These are phyloP conservation scores for Syzygium aqueum DNA, from an alignment of 345 rosid species.

Conservation along the genomic window DNA sequence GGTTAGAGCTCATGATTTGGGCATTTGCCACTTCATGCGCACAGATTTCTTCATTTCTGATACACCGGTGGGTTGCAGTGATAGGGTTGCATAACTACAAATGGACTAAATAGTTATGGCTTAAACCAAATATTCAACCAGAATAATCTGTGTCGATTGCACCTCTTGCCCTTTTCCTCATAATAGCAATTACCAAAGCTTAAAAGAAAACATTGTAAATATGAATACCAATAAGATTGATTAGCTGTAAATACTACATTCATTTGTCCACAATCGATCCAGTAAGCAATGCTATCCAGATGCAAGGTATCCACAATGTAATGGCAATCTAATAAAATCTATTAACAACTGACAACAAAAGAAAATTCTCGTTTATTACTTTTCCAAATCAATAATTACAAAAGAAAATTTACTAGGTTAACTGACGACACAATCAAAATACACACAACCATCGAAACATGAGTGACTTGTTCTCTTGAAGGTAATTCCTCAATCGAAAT, in stretches of 20 bases:
- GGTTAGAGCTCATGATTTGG: fast-evolving
- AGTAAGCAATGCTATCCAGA: background rate
- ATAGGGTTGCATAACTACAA: background rate
- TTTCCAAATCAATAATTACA: background rate
- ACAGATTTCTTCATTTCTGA: background rate
- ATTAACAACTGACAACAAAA: background rate
- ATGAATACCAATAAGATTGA: background rate
- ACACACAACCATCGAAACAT: background rate
- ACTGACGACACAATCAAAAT: background rate
- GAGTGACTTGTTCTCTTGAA: background rate
- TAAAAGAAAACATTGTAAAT: background rate
- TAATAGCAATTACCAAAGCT: background rate
- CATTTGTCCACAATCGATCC: background rate
- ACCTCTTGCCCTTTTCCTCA: background rate
- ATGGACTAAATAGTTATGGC: background rate
- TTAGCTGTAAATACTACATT: background rate
- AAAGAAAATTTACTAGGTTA: background rate
- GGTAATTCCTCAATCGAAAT: background rate
- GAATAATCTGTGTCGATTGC: background rate
- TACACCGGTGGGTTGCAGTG: fast-evolving
- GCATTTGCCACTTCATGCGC: background rate
- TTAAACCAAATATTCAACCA: background rate
- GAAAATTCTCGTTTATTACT: background rate
- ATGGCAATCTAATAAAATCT: background rate
- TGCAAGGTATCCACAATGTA: background rate